Evolutionary conservation across 371 early-diverging fungal species (phyloP).

Genomic region (Mucor plumbeus): DNA sequence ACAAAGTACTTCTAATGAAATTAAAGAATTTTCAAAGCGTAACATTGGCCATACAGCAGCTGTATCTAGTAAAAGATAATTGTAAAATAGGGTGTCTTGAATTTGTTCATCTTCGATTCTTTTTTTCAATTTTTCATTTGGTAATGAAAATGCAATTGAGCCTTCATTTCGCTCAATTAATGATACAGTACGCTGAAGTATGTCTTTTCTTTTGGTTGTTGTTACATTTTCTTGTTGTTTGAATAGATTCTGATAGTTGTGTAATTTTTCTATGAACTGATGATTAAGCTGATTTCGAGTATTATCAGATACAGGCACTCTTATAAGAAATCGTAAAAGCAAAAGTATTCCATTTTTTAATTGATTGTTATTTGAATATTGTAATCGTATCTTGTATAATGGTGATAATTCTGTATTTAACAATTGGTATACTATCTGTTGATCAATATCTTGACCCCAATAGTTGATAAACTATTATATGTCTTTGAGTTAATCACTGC

Average conservation of each 20-base stretch:
- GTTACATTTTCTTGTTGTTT: background rate
- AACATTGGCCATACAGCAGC: conserved; percentile 24
- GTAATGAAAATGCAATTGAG: background rate
- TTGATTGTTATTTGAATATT: conserved; percentile 19
- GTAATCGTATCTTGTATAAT: conserved; percentile 18
- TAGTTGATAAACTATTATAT: conserved; percentile 29
- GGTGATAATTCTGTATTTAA: conserved; percentile 30
- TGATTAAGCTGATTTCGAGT: conserved; percentile 5
- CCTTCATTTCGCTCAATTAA: conserved; percentile 13
- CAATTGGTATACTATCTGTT: conserved; percentile 26
- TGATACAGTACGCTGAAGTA: background rate
- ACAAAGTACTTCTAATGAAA: conserved; percentile 15
- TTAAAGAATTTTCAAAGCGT: conserved; percentile 8
- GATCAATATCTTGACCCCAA: conserved; percentile 31
- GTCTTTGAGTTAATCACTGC: background rate
- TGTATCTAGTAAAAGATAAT: conserved; percentile 36
- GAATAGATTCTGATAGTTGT: background rate
- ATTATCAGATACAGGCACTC: conserved; percentile 11
- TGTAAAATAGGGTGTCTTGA: conserved; percentile 27
- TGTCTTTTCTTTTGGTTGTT: background rate
- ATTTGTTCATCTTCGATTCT: background rate
- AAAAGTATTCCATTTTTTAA: conserved; percentile 23
- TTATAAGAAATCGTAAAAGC: conserved; percentile 26
- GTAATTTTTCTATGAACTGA: background rate
- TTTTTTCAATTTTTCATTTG: background rate